Conservation (phyloP, 257 asterid genomes). For the Thymus mandschuricus region DNA sequence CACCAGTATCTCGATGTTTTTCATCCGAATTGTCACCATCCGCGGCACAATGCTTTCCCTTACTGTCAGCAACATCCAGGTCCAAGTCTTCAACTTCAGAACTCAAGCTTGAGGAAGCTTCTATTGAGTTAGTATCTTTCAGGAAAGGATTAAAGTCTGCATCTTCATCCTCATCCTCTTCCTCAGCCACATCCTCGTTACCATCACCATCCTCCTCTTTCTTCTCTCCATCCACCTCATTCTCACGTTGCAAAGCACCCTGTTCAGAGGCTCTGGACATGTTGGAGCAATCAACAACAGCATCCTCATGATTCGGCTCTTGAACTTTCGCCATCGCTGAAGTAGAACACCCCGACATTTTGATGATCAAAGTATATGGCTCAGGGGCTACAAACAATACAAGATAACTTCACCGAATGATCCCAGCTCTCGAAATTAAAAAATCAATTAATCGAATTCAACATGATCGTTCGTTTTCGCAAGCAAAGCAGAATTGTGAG, state of each 20-base stretch:
- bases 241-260: constrained; percentile 39
- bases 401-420: too few relatives aligned
- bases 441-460: too few relatives aligned
- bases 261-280: constrained; percentile 32
- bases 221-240: constrained; percentile 38
- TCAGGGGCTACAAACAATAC: constrained; percentile 22
- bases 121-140: constrained; percentile 61
- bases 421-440: too few relatives aligned
- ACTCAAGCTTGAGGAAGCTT: constrained; percentile 91
- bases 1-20: constrained; percentile 36
- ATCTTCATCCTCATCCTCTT: constrained; percentile 90
- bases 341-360: constrained; percentile 46
- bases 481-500: too few relatives aligned
- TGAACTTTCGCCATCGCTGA: constrained; percentile 39
- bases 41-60: constrained; percentile 36
- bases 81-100: constrained; percentile 89
- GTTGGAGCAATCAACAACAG: constrained; percentile 33
- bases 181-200: constrained; percentile 43
- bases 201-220: constrained; percentile 37
- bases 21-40: constrained; percentile 34
- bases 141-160: constrained; percentile 82
- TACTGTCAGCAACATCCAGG: constrained; percentile 63
- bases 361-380: constrained; percentile 21
- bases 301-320: constrained; percentile 36
- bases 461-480: too few relatives aligned